These are phyloP conservation scores for Myxozyma geophila DNA, from an alignment of 805 yeast species.

Conservation along the genomic window DNA sequence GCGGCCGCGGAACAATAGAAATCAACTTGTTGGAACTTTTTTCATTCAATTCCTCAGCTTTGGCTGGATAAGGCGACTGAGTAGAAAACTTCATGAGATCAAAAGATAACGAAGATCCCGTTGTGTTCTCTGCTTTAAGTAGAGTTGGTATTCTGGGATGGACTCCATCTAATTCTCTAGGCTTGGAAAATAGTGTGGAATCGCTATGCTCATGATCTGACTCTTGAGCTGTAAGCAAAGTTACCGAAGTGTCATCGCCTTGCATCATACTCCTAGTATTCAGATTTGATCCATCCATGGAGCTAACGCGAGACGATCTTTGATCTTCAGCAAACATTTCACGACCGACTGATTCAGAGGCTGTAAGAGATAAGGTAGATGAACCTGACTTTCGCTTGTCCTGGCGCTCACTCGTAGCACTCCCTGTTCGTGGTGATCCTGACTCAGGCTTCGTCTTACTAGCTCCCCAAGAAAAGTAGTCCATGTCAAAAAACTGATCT, in stretches of 20 bases:
- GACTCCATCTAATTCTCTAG: neutral
- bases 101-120: neutral
- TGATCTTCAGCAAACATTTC: neutral
- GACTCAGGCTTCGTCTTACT: neutral
- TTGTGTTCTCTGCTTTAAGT: neutral
- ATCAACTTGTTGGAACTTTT: neutral
- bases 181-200: neutral
- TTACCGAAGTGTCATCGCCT: neutral
- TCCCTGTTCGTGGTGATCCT: neutral
- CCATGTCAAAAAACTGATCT: conserved; percentile 9
- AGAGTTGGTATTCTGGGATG: neutral
- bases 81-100: neutral
- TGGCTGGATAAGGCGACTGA: neutral
- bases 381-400: neutral
- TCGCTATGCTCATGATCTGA: neutral
- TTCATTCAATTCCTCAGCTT: neutral
- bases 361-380: too few species aligned
- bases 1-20: neutral
- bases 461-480: conserved; percentile 1
- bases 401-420: neutral
- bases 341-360: neutral
- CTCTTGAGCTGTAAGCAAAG: neutral
- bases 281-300: neutral
- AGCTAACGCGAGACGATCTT: neutral
- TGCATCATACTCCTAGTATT: conserved; percentile 1